Evolutionary conservation across 257 asterid genomes (phyloP), one percentile per base, ranked within the genome.

Genomic region (Ilex aquifolium): DNA sequence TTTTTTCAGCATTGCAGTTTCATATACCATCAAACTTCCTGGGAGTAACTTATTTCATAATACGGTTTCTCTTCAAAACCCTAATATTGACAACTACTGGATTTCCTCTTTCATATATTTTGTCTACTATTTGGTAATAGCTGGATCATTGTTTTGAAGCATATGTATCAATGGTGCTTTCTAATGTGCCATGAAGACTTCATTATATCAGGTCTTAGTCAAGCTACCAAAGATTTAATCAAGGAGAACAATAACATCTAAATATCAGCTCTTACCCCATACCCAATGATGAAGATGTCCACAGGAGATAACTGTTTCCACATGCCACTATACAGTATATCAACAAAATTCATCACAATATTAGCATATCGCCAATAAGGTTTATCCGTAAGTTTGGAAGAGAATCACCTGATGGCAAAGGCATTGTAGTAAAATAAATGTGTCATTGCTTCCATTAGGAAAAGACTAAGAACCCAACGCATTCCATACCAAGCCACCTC

Each of bases 251-350:
- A 57, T 49, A 65, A 67, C 7, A 70, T 57, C 52, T 39, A 63
- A 60, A 66, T 49, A 54, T 31, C 62, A 65, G 67, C 60, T 79
- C 87, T 80, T 87, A 91, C 98, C 74, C 98, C 98, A 59, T 92
- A 92, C 67, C 98, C 98, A 65, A 92, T 77, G 67, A 92, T 83
- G 77, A 89, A 89, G 77, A 89, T 83, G 82, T 89, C 93, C 80
- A 79, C 56, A 32, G 98, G 89, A 73, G 97, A 82, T 68, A 92
- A 76, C 30, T 89, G 84, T 70, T 80, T 87, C 98, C 98, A 92
- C 69, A 84, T 44, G 62, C 93, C 93, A 77, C 98, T 92, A 76
- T 71, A 74, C 72, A 58, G 56, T n/a, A 77, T 40, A 40, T 65
- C 31, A 68, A 16, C 60, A 27, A 13, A 59, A 49, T 42, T 61